A percentile compares a stretch with the other conserved stretches of the same genome.
Evolutionary conservation across 441 rosid species (phyloP).

Genomic region (Adansonia grandidieri): DNA sequence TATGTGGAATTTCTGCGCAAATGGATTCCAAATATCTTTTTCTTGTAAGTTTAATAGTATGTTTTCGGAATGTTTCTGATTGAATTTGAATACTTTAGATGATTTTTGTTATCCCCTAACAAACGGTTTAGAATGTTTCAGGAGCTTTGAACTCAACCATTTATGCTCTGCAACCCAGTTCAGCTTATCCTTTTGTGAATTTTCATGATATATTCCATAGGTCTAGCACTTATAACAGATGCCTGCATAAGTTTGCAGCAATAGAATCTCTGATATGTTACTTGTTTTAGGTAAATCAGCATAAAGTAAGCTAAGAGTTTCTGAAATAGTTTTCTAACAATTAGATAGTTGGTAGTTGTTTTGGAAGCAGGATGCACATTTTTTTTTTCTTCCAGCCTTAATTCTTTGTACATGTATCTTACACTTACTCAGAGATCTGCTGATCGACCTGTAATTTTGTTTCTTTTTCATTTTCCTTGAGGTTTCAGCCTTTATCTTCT

Average conservation of each 20-base stretch:
- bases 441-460: neutral
- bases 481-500: neutral
- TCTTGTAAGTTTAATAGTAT: neutral
- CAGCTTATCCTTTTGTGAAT: neutral
- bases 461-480: neutral
- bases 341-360: neutral
- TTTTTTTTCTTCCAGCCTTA: neutral
- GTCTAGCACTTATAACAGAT: neutral
- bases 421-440: neutral
- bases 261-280: neutral
- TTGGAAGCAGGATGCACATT: neutral
- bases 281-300: neutral
- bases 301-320: neutral
- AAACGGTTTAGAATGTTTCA: neutral
- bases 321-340: neutral
- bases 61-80: neutral
- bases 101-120: neutral
- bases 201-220: neutral
- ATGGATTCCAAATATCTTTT: neutral
- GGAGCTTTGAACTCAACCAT: neutral
- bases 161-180: neutral
- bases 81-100: constrained; percentile 3
- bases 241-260: constrained; percentile 8
- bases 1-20: no score
- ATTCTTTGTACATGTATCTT: neutral